Evolutionary conservation across 768 basidiomycete genomes (phyloP), one percentile per base, ranked within the genome.

Genomic region (Baorangia bicolor): DNA sequence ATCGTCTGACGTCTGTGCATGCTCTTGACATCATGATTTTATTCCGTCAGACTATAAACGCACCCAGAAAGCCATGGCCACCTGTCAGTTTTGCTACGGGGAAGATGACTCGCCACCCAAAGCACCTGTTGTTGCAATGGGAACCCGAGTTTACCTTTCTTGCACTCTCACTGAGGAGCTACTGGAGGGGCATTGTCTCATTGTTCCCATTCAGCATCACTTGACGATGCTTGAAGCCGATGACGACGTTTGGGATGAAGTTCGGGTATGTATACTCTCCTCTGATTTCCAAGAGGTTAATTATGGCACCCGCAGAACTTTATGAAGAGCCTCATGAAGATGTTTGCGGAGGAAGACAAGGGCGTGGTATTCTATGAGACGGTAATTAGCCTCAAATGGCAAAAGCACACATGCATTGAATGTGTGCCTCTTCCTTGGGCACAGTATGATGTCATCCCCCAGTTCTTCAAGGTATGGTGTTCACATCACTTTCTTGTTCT

Each of bases 161-260:
- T 92, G 94, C 66, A 94, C 95, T 6, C 70, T 83, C 21, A 84
- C 79, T 28, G 94, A 98, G 64, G 94, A 96, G 65, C 78, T 99
- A n/a, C 82, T 94, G 0, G 79, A 84, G 2, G 95, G 96, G 0
- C 97, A 99, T 67, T 96, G 94, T 66, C 76, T 94, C 27, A 98
- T 99, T 60, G 92, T 98, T 7, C 97, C 97, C 6, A 89, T 97
- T 14, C 92, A 98, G 61, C 97, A 99, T 69, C 87, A 94, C 69
- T 72, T 98, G 43, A 86, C 85, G 41, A 91, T 88, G 80, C 78
- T 99, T 4, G 96, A 98, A 71, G 90, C 85, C 28, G 96, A 99
- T 60, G 94, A 98, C 59, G 96, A 99, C 64, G 89, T 95, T 23
- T 99, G 96, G 96, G 96, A 98, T 58, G 96, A 98, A 81, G 86